phyloP scores from a whole-genome alignment of 208 protist species.

The Phytomonas francai region DNA sequence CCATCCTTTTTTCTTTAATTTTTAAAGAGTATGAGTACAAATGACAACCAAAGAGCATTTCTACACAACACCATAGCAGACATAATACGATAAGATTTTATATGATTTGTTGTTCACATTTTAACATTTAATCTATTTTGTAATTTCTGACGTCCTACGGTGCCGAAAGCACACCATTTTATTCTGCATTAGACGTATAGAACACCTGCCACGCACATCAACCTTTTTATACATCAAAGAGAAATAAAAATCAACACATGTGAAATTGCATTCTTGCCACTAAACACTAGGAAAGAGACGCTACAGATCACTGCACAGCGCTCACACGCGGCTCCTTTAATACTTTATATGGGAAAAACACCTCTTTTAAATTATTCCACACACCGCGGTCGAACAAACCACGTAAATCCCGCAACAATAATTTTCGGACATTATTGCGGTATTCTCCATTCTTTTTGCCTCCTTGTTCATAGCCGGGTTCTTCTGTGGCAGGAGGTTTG shows the following conservation, averaged over 20 bases:
- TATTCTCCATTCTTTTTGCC: conserved; percentile 45
- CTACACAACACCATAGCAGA: neutral
- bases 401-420: conserved; percentile 41
- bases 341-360: conserved; percentile 58
- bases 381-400: conserved; percentile 72
- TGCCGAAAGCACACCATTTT: neutral
- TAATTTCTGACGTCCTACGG: conserved; percentile 5
- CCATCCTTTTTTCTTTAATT: conserved; percentile 2
- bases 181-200: neutral
- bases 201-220: neutral
- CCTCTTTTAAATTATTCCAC: conserved; percentile 65
- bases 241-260: neutral
- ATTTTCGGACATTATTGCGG: conserved; percentile 46
- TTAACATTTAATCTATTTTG: conserved; percentile 10
- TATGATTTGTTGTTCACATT: neutral
- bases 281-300: conserved; percentile 5
- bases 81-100: conserved; percentile 10
- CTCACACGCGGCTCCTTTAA: conserved; percentile 13
- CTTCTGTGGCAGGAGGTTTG: conserved; percentile 33
- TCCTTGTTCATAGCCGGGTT: conserved; percentile 33
- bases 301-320: conserved; percentile 6
- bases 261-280: neutral
- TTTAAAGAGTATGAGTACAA: neutral
- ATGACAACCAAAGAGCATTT: neutral
- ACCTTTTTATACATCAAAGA: neutral